These are phyloP conservation scores for Anthracocystis panici-leucophaei DNA, from an alignment of 1,284 basidiomycete species.

Conservation along the genomic window DNA sequence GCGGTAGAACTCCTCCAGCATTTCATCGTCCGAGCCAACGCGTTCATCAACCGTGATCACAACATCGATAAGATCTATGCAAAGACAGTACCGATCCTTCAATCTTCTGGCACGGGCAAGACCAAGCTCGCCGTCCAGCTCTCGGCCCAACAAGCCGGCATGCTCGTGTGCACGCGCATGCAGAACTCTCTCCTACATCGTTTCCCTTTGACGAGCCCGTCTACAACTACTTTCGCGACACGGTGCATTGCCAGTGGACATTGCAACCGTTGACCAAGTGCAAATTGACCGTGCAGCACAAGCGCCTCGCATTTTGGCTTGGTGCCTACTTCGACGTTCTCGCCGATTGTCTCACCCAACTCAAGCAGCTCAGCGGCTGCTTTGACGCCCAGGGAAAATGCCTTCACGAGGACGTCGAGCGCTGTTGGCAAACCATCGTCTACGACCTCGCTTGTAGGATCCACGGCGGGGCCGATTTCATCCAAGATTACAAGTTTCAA, in stretches of 20 bases:
- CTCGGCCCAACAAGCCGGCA: slow-evolving; percentile 5
- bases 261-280: too few species aligned
- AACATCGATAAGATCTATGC: slow-evolving; percentile 1
- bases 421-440: background rate
- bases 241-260: too few species aligned
- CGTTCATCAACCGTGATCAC: background rate
- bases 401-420: background rate
- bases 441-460: too few species aligned
- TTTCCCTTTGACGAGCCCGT: background rate
- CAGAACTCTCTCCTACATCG: background rate
- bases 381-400: background rate
- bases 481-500: background rate
- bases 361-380: background rate
- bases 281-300: background rate
- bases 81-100: slow-evolving; percentile 8
- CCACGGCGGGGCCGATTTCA: background rate
- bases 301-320: background rate
- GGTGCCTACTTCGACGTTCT: background rate
- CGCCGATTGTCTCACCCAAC: background rate
- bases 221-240: background rate
- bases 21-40: background rate
- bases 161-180: slow-evolving; percentile 11
- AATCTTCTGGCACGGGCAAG: slow-evolving; percentile 19
- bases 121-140: slow-evolving; percentile 21
- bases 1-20: background rate